Conservation (phyloP, 2,329 filamentous ascomycete genomes). For the Waltergamsia citrina region DNA sequence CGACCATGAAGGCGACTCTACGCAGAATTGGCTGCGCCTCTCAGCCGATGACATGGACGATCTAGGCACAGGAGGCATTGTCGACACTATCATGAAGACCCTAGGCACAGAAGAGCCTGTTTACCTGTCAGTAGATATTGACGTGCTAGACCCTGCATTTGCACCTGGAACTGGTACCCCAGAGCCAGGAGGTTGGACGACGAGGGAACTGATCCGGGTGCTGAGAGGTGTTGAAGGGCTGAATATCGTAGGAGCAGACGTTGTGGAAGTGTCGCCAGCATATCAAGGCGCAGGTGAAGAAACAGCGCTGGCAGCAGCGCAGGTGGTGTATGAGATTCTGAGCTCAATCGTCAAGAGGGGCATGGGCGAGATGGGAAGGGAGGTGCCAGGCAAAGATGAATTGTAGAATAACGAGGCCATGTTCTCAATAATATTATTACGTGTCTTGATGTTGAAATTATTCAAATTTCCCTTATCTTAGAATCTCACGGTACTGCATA, state of each 20-base stretch:
- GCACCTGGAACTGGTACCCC: constrained; percentile 68
- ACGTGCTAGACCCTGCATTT: constrained; percentile 74
- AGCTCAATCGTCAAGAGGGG: constrained; percentile 53
- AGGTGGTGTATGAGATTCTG: constrained; percentile 79
- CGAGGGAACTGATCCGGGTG: constrained; percentile 63
- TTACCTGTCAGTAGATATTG: constrained; percentile 77
- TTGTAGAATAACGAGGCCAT: too few species aligned
- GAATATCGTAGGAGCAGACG: constrained; percentile 61
- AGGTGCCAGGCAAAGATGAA: constrained; percentile 6
- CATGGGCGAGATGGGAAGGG: constrained; percentile 16
- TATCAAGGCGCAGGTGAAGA: constrained; percentile 76
- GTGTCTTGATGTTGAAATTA: neutral
- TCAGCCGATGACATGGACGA: constrained; percentile 77
- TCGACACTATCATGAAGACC: constrained; percentile 65
- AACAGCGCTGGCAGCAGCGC: constrained; percentile 73
- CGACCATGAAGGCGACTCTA: constrained; percentile 63
- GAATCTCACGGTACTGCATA: too few species aligned
- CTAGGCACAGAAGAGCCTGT: constrained; percentile 68
- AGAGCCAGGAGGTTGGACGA: constrained; percentile 69
- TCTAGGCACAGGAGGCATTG: constrained; percentile 57
- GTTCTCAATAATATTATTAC: too few species aligned
- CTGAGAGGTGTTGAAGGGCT: constrained; percentile 58
- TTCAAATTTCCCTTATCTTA: too few species aligned
- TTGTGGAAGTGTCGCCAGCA: constrained; percentile 70
- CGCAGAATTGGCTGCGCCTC: constrained; percentile 73